A percentile compares a stretch with the other conserved stretches of the same genome.
These are phyloP conservation scores for Hyphopichia burtonii DNA, from an alignment of 1,139 yeast genomes.

Conservation along the genomic window DNA sequence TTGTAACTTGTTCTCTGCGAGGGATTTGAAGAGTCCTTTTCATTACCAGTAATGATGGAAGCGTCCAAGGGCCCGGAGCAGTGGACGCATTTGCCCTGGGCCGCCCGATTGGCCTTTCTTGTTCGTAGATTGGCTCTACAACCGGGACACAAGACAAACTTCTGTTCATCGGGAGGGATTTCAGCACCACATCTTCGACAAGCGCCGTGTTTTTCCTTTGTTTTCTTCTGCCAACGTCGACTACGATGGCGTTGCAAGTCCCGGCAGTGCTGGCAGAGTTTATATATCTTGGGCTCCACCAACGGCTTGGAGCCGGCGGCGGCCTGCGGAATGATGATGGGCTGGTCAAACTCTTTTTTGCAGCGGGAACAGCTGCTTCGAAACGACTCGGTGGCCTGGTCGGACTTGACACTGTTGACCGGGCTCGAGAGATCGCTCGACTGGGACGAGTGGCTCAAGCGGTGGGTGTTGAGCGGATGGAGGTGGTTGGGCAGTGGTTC, in stretches of 20 bases:
- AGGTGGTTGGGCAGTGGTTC: background rate
- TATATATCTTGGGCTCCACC: constrained; percentile 49
- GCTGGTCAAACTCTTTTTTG: constrained; percentile 55
- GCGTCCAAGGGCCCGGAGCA: constrained; percentile 61
- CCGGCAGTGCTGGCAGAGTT: constrained; percentile 63
- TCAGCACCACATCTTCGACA: constrained; percentile 63
- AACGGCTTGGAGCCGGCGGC: constrained; percentile 21
- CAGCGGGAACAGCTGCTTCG: constrained; percentile 50
- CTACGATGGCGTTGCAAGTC: constrained; percentile 61
- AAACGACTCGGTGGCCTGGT: background rate
- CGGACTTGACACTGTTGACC: background rate
- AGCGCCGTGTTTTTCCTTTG: constrained; percentile 59
- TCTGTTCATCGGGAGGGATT: constrained; percentile 49
- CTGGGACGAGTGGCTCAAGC: background rate
- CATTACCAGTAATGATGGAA: constrained; percentile 30
- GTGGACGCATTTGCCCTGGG: constrained; percentile 66
- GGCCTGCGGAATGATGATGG: constrained; percentile 37
- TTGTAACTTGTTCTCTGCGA: constrained; percentile 41
- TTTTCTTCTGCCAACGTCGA: constrained; percentile 62
- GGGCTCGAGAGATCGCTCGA: no score
- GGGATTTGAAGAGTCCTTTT: constrained; percentile 9
- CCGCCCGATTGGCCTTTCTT: constrained; percentile 57
- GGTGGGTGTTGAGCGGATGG: background rate
- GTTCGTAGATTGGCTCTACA: constrained; percentile 56
- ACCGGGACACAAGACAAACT: constrained; percentile 57